A percentile compares a stretch with the other conserved stretches of the same genome.
phyloP scores from a whole-genome alignment of 2,329 filamentous ascomycete species.

The Penicillium janthinellum region DNA sequence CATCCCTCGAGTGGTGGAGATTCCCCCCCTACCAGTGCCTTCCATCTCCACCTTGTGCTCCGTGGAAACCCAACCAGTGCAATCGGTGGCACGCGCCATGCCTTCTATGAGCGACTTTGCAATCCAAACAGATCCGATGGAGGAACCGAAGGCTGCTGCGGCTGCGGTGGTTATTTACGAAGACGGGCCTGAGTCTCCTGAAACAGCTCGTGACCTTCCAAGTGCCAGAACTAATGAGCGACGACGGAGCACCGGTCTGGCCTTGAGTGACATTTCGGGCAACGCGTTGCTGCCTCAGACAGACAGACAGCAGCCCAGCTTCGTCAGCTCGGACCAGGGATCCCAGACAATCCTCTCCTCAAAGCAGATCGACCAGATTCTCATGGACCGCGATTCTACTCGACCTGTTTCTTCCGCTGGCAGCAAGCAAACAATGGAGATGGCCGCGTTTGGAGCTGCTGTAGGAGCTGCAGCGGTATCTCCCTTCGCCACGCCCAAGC shows the following conservation, averaged over 20 bases:
- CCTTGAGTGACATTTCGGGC: conserved; percentile 64
- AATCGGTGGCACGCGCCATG: conserved; percentile 35
- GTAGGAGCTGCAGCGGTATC: conserved; percentile 22
- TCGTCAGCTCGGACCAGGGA: conserved; percentile 65
- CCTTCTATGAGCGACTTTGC: conserved; percentile 21
- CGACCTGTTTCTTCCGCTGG: conserved; percentile 38
- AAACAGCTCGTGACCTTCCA: conserved; percentile 46
- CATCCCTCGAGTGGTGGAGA: conserved; percentile 21
- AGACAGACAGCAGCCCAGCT: conserved; percentile 28
- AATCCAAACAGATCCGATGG: conserved; percentile 27
- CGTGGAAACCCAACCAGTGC: conserved; percentile 50
- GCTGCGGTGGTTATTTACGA: conserved; percentile 60
- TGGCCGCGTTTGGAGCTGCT: conserved; percentile 19
- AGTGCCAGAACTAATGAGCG: conserved; percentile 35
- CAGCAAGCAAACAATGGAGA: conserved; percentile 34
- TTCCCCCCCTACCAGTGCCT: conserved; percentile 32
- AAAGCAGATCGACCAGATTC: conserved; percentile 74
- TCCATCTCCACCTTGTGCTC: conserved; percentile 48
- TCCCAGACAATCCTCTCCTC: conserved; percentile 85
- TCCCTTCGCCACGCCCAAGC: conserved; percentile 42
- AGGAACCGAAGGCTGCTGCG: conserved; percentile 24
- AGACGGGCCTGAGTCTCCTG: conserved; percentile 58
- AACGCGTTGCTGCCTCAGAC: conserved; percentile 49
- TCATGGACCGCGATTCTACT: conserved; percentile 56
- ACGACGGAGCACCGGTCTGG: conserved; percentile 45